phyloP scores from a whole-genome alignment of 225 moss, liverwort and hornwort species.

The Asterella californica region DNA sequence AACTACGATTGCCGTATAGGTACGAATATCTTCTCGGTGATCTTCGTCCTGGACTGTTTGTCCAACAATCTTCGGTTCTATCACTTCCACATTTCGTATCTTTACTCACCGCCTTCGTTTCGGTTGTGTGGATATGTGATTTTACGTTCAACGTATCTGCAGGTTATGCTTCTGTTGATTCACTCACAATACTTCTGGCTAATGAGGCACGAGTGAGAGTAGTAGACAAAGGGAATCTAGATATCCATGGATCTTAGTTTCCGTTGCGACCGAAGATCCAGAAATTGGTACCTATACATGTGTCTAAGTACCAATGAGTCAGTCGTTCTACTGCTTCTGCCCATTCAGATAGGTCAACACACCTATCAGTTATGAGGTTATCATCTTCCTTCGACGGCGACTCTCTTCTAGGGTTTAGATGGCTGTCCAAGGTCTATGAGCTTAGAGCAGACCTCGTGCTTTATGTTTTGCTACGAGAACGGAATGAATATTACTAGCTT shows the following conservation, averaged over 20 bases:
- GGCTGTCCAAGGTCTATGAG: background rate
- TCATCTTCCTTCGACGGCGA: background rate
- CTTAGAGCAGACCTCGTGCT: no score
- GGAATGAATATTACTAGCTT: background rate
- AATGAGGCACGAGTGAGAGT: background rate
- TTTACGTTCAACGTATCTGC: background rate
- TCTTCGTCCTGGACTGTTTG: background rate
- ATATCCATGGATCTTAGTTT: background rate
- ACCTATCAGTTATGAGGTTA: background rate
- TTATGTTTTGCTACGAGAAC: background rate
- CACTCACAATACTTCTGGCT: background rate
- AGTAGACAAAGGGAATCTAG: background rate
- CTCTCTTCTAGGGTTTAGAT: background rate
- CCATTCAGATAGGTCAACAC: background rate
- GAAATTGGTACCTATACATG: background rate
- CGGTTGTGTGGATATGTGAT: background rate
- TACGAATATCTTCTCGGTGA: background rate
- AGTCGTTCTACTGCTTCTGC: background rate
- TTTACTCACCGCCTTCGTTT: background rate
- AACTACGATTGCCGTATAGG: background rate
- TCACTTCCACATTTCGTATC: background rate
- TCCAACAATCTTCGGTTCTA: background rate
- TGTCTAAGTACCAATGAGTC: background rate
- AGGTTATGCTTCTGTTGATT: background rate
- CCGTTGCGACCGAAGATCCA: background rate